Percentiles rank a stretch among this genome's conserved stretches.
Evolutionary conservation across 2,329 filamentous ascomycete genomes (phyloP).

Genomic region (Acephala macrosclerotiorum): DNA sequence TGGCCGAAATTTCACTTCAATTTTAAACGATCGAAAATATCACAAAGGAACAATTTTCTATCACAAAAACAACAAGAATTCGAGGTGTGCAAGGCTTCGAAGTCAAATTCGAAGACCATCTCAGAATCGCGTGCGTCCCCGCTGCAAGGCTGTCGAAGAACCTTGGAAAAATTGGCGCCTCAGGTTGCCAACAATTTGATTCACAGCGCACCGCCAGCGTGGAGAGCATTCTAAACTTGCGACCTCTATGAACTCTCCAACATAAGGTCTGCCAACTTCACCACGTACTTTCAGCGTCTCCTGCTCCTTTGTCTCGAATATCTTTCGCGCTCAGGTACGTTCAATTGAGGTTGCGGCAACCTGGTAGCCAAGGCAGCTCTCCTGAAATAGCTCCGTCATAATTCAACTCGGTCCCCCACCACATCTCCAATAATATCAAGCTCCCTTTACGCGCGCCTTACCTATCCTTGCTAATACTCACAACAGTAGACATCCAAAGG

Average conservation of each 20-base stretch:
- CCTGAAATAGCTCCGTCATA: slow-evolving; percentile 37
- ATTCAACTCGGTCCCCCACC: slow-evolving; percentile 34
- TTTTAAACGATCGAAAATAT: background rate
- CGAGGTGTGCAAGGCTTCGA: background rate
- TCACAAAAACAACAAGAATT: background rate
- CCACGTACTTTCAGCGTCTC: slow-evolving; percentile 12
- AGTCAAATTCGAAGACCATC: slow-evolving; percentile 1
- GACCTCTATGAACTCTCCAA: background rate
- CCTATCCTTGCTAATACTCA: slow-evolving; percentile 28
- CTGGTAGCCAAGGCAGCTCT: slow-evolving; percentile 21
- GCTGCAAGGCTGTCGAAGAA: slow-evolving; percentile 2
- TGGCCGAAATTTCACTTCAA: background rate
- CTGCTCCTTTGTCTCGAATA: slow-evolving; percentile 6
- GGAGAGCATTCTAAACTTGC: background rate
- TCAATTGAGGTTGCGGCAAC: slow-evolving; percentile 30
- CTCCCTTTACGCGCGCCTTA: slow-evolving; percentile 20
- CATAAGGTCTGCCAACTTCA: slow-evolving; percentile 3
- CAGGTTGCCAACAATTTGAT: background rate
- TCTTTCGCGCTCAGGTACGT: slow-evolving; percentile 37
- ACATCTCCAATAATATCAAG: slow-evolving; percentile 27
- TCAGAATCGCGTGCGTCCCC: background rate
- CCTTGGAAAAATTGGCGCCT: slow-evolving; percentile 4
- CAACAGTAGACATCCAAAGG: slow-evolving; percentile 17
- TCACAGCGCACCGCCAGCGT: background rate
- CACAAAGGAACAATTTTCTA: background rate